Evolutionary conservation across 169 alveolate genomes (phyloP), one percentile per base, ranked within the genome.

Genomic region (Eimeria necatrix): DNA sequence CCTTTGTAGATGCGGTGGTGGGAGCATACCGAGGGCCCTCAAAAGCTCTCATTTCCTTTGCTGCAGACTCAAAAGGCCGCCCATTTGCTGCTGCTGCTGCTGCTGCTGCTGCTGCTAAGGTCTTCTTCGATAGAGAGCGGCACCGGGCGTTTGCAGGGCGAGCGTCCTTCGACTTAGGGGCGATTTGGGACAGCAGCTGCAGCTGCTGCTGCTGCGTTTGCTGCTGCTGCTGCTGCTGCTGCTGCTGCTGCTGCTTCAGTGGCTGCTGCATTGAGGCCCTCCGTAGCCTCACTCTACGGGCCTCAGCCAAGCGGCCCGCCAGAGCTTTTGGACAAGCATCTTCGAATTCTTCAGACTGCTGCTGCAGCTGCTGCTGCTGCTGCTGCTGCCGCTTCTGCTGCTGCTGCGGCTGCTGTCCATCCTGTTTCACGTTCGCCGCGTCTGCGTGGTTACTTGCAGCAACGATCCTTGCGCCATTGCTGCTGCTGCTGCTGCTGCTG

Each of bases 31-130:
- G n/a, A n/a, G n/a, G n/a, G n/a, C n/a, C n/a, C n/a, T n/a, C n/a
- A n/a, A n/a, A n/a, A n/a, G n/a, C n/a, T n/a, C n/a, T n/a, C n/a
- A n/a, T 64, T 10, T 64, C 26, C 20, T 24, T 64, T 9, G 5
- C 76, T n/a, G 41, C 26, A 9, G 8, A 9, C 26, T 9, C 76
- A 10, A 5, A 24, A 24, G 26, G 76, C 26, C 76, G 32, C 64
- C 64, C 14, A 5, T 24, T 20, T 64, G 76, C 76, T 64, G 76
- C 76, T 64, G 76, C 76, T 9, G 76, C 26, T 64, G 76, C 76
- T 64, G 76, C 76, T 64, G 76, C 26, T 64, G 76, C 76, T 14
- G 76, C 76, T 10, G 41, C n/a, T 24, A n/a, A 8, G 76, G 76
- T 14, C 26, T 64, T 24, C 64, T 56, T 56, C 20, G 64, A 8